phyloP scores from a whole-genome alignment of 2,329 filamentous ascomycete species.

The Chrysoporthe austroafricana region DNA sequence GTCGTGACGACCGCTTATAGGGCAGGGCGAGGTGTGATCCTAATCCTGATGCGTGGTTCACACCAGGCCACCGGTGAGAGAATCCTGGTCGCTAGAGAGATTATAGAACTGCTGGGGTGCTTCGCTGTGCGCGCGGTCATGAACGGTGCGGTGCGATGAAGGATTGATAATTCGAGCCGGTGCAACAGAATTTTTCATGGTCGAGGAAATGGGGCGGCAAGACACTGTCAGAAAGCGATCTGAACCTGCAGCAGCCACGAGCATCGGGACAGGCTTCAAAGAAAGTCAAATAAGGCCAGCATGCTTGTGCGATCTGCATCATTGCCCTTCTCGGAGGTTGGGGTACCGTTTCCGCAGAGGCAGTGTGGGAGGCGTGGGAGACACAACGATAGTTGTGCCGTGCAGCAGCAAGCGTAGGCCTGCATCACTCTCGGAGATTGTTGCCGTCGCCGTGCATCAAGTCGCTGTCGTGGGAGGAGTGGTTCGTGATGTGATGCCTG shows the following conservation, averaged over 20 bases:
- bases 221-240: background rate
- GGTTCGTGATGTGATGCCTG: conserved; percentile 11
- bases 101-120: background rate
- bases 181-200: background rate
- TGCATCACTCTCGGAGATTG: conserved; percentile 7
- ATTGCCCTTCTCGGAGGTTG: background rate
- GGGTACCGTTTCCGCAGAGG: background rate
- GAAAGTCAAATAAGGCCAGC: background rate
- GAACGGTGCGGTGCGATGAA: background rate
- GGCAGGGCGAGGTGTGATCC: background rate
- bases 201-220: background rate
- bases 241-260: background rate
- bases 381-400: background rate
- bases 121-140: background rate
- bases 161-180: background rate
- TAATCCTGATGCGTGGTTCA: background rate
- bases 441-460: conserved; percentile 9
- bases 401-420: background rate
- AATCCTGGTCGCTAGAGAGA: conserved; percentile 6
- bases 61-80: conserved; percentile 10
- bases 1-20: background rate
- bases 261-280: background rate
- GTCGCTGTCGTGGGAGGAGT: conserved; percentile 5
- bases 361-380: background rate
- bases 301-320: background rate